Conservation (phyloP, 768 basidiomycete species). For the Termitomyces titanicus region DNA sequence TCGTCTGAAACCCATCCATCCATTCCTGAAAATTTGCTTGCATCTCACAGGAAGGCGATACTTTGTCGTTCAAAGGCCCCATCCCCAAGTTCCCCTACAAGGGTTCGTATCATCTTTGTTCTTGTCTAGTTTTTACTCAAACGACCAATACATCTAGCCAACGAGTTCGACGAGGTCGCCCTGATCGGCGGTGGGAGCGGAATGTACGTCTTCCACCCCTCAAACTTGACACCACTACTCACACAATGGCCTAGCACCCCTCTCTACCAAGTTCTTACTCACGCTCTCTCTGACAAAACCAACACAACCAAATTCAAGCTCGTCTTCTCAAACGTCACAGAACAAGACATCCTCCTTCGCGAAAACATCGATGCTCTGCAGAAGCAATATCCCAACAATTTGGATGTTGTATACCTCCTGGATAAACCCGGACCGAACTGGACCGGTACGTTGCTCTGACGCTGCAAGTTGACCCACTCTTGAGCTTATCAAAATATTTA, state of each 20-base stretch:
- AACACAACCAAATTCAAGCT: constrained; percentile 97
- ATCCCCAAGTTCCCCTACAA: constrained; percentile 86
- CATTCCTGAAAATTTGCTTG: not conserved
- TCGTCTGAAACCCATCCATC: not conserved
- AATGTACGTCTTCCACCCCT: constrained; percentile 48
- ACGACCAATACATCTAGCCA: constrained; percentile 41
- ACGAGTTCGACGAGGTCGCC: constrained; percentile 82
- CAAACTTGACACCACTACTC: constrained; percentile 6
- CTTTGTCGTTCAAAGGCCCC: constrained; percentile 86
- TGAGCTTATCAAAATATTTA: constrained; percentile 13
- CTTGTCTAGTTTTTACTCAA: not conserved
- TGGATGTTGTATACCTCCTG: constrained; percentile 84
- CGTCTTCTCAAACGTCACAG: constrained; percentile 87
- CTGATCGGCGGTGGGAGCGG: constrained; percentile 94
- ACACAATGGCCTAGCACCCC: constrained; percentile 53
- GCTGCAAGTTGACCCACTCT: not conserved
- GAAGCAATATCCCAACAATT: constrained; percentile 62
- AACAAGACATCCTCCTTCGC: constrained; percentile 85
- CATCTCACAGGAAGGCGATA: constrained; percentile 59
- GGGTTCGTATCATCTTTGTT: constrained; percentile 35
- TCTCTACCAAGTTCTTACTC: constrained; percentile 75
- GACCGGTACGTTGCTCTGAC: constrained; percentile 41
- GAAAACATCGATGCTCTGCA: constrained; percentile 71
- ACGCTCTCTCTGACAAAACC: constrained; percentile 63
- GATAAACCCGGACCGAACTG: constrained; percentile 65